Percentiles rank a stretch among this genome's conserved stretches.
These are phyloP conservation scores for Penicillium manginii DNA, from an alignment of 495 filamentous ascomycete species.

Conservation along the genomic window DNA sequence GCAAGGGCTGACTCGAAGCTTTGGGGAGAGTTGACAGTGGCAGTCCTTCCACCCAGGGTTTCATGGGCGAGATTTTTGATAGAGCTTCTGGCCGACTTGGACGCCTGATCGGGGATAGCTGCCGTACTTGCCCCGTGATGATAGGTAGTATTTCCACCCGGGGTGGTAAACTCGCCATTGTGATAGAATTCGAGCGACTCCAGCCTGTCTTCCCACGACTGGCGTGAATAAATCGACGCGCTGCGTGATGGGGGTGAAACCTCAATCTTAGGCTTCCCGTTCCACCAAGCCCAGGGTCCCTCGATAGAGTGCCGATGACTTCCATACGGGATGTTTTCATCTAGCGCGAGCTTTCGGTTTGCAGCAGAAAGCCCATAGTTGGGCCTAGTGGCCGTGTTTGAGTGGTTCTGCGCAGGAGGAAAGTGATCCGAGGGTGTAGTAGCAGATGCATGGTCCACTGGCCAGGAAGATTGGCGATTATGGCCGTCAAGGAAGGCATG, in stretches of 20 bases:
- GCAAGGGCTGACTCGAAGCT: no score
- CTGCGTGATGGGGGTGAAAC: constrained; percentile 18
- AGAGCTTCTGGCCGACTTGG: no score
- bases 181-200: constrained; percentile 4
- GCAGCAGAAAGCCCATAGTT: constrained; percentile 8
- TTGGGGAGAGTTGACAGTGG: no score
- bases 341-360: constrained; percentile 12
- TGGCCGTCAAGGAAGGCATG: constrained; percentile 2
- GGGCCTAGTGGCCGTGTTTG: background rate
- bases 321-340: background rate
- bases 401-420: background rate
- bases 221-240: constrained; percentile 27
- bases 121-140: constrained; percentile 6
- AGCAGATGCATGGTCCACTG: background rate
- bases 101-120: no score
- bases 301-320: no score
- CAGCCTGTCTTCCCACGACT: constrained; percentile 12
- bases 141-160: constrained; percentile 13
- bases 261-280: constrained; percentile 4
- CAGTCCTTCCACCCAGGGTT: no score
- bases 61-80: no score
- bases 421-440: constrained; percentile 7
- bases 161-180: background rate
- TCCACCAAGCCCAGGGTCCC: no score
- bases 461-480: constrained; percentile 8